These are phyloP conservation scores for Volvox carteri DNA, from an alignment of 163 green algal genomes.

Conservation along the genomic window DNA sequence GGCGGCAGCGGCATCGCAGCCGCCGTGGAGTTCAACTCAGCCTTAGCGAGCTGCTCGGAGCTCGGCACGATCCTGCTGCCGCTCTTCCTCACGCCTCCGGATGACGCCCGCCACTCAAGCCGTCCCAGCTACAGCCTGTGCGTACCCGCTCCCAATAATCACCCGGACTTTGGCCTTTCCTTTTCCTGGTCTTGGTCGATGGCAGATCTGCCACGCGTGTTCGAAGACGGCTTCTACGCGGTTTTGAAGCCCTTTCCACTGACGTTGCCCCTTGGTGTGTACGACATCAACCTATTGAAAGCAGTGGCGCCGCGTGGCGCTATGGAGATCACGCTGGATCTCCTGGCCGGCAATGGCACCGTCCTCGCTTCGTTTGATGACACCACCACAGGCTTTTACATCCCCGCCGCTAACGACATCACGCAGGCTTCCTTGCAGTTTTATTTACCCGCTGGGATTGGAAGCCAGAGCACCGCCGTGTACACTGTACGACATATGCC, in stretches of 20 bases:
- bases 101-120: not conserved
- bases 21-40: not conserved
- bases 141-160: not conserved
- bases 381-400: not conserved
- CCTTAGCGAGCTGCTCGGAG: not conserved
- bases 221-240: constrained; percentile 22
- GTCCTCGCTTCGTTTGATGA: not conserved
- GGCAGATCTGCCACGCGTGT: not conserved
- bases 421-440: not conserved
- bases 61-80: not conserved
- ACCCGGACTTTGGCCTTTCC: not conserved
- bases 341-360: not conserved
- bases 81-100: constrained; percentile 14
- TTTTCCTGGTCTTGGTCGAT: constrained; percentile 12
- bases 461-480: constrained; percentile 1
- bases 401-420: not conserved
- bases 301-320: not conserved
- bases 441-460: not conserved
- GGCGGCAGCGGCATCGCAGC: no score
- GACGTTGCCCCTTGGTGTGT: not conserved
- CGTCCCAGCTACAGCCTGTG: constrained; percentile 9
- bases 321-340: not conserved
- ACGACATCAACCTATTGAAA: constrained; percentile 3
- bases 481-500: not conserved
- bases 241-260: not conserved